Evolutionary conservation across 1,284 basidiomycete genomes (phyloP).

Genomic region (Rhodotorula sp.): DNA sequence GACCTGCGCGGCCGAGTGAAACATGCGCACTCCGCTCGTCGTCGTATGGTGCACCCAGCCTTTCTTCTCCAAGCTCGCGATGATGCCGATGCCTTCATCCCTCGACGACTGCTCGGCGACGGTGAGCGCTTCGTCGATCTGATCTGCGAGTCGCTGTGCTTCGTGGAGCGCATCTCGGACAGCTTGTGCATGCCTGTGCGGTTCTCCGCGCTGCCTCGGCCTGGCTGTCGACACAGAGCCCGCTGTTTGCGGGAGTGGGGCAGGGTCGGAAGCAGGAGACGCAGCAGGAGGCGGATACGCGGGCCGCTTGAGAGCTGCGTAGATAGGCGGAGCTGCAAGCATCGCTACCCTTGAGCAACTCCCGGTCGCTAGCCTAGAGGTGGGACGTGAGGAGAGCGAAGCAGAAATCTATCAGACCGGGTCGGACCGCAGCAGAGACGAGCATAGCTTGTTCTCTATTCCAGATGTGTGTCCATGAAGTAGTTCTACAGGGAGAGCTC

Average conservation of each 20-base stretch:
- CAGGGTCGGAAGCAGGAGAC: neutral
- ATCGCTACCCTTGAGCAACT: neutral
- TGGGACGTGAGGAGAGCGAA: neutral
- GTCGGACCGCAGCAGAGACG: too few species aligned
- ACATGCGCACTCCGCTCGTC: constrained; percentile 27
- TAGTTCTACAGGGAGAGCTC: too few species aligned
- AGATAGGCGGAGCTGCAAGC: constrained; percentile 2
- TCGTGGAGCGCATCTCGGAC: constrained; percentile 18
- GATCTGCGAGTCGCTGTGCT: constrained; percentile 7
- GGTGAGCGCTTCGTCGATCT: constrained; percentile 8
- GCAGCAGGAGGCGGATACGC: constrained; percentile 1
- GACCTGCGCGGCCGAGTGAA: constrained; percentile 11
- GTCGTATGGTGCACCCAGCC: constrained; percentile 29
- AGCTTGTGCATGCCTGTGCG: constrained; percentile 4
- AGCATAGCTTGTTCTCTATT: too few species aligned
- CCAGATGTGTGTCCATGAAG: too few species aligned
- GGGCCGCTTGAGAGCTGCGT: neutral
- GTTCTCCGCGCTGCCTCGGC: neutral
- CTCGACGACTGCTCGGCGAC: neutral
- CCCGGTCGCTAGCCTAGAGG: neutral
- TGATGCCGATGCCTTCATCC: constrained; percentile 20
- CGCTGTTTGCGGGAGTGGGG: neutral
- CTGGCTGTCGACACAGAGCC: too few species aligned
- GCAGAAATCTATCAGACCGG: too few species aligned
- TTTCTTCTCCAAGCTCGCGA: constrained; percentile 16